Percentiles rank a stretch among this genome's conserved stretches.
Evolutionary conservation across 257 asterid species (phyloP).

Genomic region (Solanum sitiens): DNA sequence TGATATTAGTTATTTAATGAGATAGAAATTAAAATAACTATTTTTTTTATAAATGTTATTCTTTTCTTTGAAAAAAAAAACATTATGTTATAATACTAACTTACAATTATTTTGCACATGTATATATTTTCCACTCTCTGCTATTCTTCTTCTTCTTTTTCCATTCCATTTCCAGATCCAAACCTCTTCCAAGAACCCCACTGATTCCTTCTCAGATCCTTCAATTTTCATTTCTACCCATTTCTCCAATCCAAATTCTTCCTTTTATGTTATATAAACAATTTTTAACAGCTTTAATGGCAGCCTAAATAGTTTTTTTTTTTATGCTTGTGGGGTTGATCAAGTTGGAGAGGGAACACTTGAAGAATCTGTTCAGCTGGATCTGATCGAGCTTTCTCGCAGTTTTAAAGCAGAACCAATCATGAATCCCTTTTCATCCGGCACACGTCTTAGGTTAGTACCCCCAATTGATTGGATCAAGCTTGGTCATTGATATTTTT

Average conservation of each 20-base stretch:
- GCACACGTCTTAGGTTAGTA: slow-evolving; percentile 74
- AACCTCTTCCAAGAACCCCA: background rate
- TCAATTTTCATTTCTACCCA: background rate
- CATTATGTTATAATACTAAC: background rate
- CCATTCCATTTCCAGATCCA: background rate
- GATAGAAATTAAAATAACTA: too few species aligned
- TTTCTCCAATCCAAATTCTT: background rate
- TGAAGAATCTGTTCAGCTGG: slow-evolving; percentile 20
- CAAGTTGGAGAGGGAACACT: background rate
- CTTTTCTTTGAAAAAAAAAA: too few species aligned
- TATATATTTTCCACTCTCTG: background rate
- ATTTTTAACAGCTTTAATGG: background rate
- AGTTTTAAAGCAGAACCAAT: slow-evolving; percentile 36
- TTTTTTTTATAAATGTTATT: background rate
- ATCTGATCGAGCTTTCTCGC: slow-evolving; percentile 59
- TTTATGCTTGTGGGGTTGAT: background rate
- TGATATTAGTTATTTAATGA: too few species aligned
- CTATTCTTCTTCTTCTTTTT: background rate
- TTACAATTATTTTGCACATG: background rate
- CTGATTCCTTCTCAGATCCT: background rate
- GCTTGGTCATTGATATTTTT: background rate
- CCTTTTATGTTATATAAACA: background rate
- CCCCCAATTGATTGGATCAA: background rate
- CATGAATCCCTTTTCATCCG: slow-evolving; percentile 91
- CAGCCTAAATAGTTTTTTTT: background rate